These are phyloP conservation scores for Globisporangium nodosum DNA, from an alignment of 352 stramenopile genomes.

Conservation along the genomic window DNA sequence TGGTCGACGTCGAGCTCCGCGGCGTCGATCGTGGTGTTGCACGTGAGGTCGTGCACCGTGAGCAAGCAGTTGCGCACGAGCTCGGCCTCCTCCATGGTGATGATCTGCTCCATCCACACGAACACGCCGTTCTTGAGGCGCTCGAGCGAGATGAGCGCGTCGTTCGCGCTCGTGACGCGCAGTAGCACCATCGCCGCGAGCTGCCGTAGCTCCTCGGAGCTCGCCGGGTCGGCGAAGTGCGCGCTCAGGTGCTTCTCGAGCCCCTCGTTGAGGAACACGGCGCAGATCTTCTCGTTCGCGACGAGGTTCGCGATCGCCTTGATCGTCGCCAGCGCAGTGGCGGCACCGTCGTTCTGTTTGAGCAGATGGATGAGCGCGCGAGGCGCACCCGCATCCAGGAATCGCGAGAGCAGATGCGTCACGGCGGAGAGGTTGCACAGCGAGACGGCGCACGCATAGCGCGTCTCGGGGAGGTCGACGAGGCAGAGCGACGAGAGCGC, in stretches of 20 bases:
- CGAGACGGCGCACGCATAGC: conserved; percentile 57
- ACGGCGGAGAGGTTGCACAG: conserved; percentile 70
- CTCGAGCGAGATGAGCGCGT: conserved; percentile 61
- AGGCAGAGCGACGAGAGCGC: conserved; percentile 59
- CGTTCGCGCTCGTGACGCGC: conserved; percentile 63
- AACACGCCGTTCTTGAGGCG: conserved; percentile 55
- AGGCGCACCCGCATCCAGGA: conserved; percentile 61
- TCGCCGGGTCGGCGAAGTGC: conserved; percentile 43
- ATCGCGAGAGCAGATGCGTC: conserved; percentile 50
- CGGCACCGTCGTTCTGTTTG: conserved; percentile 27
- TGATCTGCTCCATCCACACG: conserved; percentile 79
- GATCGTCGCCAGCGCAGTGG: conserved; percentile 48
- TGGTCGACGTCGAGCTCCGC: conserved; percentile 55
- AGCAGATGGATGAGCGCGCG: conserved; percentile 58
- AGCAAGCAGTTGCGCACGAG: conserved; percentile 80
- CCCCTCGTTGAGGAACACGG: conserved; percentile 65
- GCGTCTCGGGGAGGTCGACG: conserved; percentile 48
- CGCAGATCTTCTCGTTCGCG: conserved; percentile 70
- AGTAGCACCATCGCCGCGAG: conserved; percentile 68
- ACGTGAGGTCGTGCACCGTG: conserved; percentile 66
- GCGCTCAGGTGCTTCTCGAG: conserved; percentile 52
- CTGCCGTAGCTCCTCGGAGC: conserved; percentile 49
- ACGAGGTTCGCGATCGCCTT: conserved; percentile 78
- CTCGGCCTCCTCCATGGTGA: conserved; percentile 58
- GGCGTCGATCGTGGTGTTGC: conserved; percentile 45